Percentiles rank a stretch among this genome's conserved stretches.
Evolutionary conservation across 2,329 filamentous ascomycete species (phyloP).

Genomic region (Pseudocercospora fuligena): DNA sequence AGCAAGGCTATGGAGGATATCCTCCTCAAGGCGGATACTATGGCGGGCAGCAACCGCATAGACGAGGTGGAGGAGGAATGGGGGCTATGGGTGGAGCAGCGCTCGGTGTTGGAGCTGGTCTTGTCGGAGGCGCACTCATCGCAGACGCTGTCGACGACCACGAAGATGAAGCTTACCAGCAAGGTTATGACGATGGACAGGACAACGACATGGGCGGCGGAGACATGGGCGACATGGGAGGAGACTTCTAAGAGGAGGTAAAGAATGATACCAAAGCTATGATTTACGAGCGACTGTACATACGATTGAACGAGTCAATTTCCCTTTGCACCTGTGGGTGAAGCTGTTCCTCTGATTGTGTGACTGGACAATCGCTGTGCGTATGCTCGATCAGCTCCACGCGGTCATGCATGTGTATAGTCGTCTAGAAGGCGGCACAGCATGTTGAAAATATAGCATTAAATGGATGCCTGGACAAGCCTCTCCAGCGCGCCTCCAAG

Average conservation of each 20-base stretch:
- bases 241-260: slow-evolving; percentile 26
- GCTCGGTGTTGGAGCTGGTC: slow-evolving; percentile 77
- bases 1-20: slow-evolving; percentile 45
- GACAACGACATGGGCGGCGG: slow-evolving; percentile 35
- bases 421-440: no score
- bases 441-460: background rate
- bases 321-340: background rate
- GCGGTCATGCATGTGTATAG: background rate
- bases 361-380: no score
- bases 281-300: background rate
- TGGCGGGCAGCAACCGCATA: slow-evolving; percentile 49
- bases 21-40: slow-evolving; percentile 34
- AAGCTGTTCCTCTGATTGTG: no score
- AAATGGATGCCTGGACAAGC: slow-evolving; percentile 6
- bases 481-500: background rate
- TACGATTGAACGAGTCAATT: background rate
- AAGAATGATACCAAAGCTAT: background rate
- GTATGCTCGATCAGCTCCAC: no score
- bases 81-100: slow-evolving; percentile 76
- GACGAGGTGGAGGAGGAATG: slow-evolving; percentile 56
- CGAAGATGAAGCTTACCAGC: slow-evolving; percentile 56
- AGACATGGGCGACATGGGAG: slow-evolving; percentile 33
- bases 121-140: slow-evolving; percentile 77
- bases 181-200: slow-evolving; percentile 50
- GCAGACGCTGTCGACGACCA: slow-evolving; percentile 64